Percentiles rank a stretch among this genome's conserved stretches.
phyloP scores from a whole-genome alignment of 768 basidiomycete species.

The Stropharia rugosoannulata region DNA sequence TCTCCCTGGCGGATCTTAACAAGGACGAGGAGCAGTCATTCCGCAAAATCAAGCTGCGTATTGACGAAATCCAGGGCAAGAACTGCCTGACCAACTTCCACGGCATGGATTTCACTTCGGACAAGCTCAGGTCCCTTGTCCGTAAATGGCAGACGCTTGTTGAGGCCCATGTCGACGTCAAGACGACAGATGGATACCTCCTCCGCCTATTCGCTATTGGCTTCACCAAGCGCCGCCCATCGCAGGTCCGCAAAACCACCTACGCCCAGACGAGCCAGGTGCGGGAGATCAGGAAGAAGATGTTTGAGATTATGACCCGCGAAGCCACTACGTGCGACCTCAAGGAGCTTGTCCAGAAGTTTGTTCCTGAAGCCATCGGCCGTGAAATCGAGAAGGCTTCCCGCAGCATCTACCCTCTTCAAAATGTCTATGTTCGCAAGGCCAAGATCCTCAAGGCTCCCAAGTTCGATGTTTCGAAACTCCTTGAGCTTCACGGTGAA shows the following conservation, averaged over 20 bases:
- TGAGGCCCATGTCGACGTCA: conserved; percentile 98
- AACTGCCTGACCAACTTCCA: conserved; percentile 99
- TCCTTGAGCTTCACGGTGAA: conserved; percentile 96
- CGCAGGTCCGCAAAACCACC: conserved; percentile 98
- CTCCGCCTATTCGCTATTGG: conserved; percentile 98
- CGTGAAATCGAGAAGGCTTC: conserved; percentile 99
- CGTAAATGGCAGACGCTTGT: conserved; percentile 99
- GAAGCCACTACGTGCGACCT: conserved; percentile 95
- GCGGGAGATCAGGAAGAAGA: conserved; percentile 97
- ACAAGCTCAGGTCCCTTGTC: conserved; percentile 99
- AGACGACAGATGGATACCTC: conserved; percentile 99
- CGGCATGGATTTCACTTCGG: conserved; percentile 99
- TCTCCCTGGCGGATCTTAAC: conserved; percentile 96
- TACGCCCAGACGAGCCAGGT: conserved; percentile 96
- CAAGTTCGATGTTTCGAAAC: conserved; percentile 93
- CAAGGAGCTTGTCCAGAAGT: conserved; percentile 98
- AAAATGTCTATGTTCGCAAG: conserved; percentile 99
- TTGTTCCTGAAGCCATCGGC: conserved; percentile 97
- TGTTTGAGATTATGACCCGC: conserved; percentile 98
- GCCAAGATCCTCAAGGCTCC: conserved; percentile 99
- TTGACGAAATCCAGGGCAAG: conserved; percentile 97
- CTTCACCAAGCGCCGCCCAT: conserved; percentile 96
- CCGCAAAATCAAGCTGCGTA: conserved; percentile 98
- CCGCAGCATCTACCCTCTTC: conserved; percentile 95
- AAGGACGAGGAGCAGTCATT: conserved; percentile 99